These are phyloP conservation scores for Umbelopsis sp. DNA, from an alignment of 192 early-diverging fungal genomes.

Conservation along the genomic window DNA sequence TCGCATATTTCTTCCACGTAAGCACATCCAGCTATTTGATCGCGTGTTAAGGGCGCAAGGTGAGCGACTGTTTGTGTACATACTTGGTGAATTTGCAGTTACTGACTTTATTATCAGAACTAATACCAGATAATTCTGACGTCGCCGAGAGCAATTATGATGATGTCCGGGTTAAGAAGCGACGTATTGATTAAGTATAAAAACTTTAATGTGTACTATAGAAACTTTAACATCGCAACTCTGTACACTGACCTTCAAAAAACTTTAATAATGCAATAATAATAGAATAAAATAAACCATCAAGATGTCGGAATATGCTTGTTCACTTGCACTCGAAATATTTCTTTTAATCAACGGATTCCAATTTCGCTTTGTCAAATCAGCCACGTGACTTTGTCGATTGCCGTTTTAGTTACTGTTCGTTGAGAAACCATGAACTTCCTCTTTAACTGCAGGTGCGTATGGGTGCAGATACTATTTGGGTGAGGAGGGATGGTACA, in stretches of 20 bases:
- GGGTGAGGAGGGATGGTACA: not conserved
- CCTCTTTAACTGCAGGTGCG: constrained; percentile 18
- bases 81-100: no score
- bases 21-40: constrained; percentile 14
- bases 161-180: not conserved
- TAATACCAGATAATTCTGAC: not conserved
- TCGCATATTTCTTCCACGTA: constrained; percentile 8
- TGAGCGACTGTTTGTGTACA: not conserved
- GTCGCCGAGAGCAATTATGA: not conserved
- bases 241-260: no score
- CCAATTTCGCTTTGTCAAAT: not conserved
- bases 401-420: constrained; percentile 10
- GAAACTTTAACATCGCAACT: not conserved
- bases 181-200: not conserved
- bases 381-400: not conserved
- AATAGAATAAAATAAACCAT: no score
- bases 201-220: not conserved
- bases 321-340: no score
- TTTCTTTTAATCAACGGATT: not conserved
- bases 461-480: not conserved
- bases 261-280: no score
- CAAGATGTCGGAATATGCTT: no score
- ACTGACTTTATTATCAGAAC: not conserved
- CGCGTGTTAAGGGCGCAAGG: constrained; percentile 1
- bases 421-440: not conserved